A percentile compares a stretch with the other conserved stretches of the same genome.
These are phyloP conservation scores for Macrophomina phaseolina DNA, from an alignment of 2,329 filamentous ascomycete genomes.

Conservation along the genomic window DNA sequence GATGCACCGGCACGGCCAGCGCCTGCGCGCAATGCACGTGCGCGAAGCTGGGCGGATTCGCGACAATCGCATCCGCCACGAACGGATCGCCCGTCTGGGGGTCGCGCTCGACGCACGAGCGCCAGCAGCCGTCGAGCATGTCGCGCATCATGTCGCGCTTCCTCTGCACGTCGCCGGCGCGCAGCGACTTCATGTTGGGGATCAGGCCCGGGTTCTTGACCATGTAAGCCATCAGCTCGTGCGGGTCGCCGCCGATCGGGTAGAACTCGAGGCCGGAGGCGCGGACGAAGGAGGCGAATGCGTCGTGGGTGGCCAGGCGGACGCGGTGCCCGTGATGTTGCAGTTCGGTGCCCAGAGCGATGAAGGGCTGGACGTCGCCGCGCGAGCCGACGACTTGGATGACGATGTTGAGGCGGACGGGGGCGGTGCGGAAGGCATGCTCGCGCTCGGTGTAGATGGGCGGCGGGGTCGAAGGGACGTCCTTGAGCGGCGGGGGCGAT, in stretches of 20 bases:
- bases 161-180: constrained; percentile 38
- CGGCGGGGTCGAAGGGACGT: background rate
- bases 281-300: constrained; percentile 61
- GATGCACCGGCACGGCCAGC: constrained; percentile 31
- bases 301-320: constrained; percentile 61
- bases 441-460: constrained; percentile 6
- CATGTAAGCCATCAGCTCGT: constrained; percentile 68
- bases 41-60: constrained; percentile 33
- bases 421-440: background rate
- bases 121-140: constrained; percentile 42
- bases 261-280: constrained; percentile 62
- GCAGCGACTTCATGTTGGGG: constrained; percentile 37
- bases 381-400: constrained; percentile 61
- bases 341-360: constrained; percentile 61
- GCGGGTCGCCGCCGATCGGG: constrained; percentile 62
- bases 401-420: constrained; percentile 54
- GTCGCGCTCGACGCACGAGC: constrained; percentile 31
- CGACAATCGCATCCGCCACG: constrained; percentile 32
- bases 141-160: constrained; percentile 36
- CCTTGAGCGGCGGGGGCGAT: background rate
- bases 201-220: constrained; percentile 76
- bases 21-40: constrained; percentile 32
- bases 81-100: constrained; percentile 23
- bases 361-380: constrained; percentile 65
- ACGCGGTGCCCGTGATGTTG: constrained; percentile 60